phyloP scores from a whole-genome alignment of 2,329 filamentous ascomycete species.

The Colletotrichum agaves region DNA sequence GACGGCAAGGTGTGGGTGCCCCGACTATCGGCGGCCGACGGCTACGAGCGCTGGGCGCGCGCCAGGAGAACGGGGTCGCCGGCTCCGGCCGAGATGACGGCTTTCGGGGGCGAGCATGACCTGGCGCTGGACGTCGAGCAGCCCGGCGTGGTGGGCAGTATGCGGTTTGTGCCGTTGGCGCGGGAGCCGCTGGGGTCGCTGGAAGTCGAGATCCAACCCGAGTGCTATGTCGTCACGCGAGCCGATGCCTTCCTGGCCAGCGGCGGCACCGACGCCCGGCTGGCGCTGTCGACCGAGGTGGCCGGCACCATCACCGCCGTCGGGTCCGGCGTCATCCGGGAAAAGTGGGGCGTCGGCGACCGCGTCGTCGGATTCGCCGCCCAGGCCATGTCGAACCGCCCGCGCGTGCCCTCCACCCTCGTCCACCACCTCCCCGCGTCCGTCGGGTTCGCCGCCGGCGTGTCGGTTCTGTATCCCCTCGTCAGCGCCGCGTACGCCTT shows the following conservation, averaged over 20 bases:
- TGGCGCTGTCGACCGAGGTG: conserved; percentile 43
- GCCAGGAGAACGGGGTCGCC: too few relatives aligned
- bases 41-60: too few relatives aligned
- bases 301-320: conserved; percentile 43
- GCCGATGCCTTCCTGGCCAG: conserved; percentile 42
- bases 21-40: too few relatives aligned
- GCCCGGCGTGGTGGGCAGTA: conserved; percentile 28
- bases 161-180: conserved; percentile 29
- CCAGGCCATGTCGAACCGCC: conserved; percentile 7
- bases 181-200: conserved; percentile 27
- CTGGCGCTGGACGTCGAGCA: conserved; percentile 34
- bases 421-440: conserved; percentile 49
- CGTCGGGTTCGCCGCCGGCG: conserved; percentile 51
- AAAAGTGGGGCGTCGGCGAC: conserved; percentile 41
- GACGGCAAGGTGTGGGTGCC: too few relatives aligned
- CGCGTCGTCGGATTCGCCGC: conserved; percentile 32
- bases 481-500: conserved; percentile 44
- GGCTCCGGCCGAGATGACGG: too few relatives aligned
- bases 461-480: conserved; percentile 44
- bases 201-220: conserved; percentile 40
- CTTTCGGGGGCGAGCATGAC: too few relatives aligned
- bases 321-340: conserved; percentile 39
- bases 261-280: conserved; percentile 38
- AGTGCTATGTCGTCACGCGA: conserved; percentile 40
- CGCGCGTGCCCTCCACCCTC: conserved; percentile 7